These are phyloP conservation scores for Mycena kentingensis DNA, from an alignment of 768 basidiomycete species.

Conservation along the genomic window DNA sequence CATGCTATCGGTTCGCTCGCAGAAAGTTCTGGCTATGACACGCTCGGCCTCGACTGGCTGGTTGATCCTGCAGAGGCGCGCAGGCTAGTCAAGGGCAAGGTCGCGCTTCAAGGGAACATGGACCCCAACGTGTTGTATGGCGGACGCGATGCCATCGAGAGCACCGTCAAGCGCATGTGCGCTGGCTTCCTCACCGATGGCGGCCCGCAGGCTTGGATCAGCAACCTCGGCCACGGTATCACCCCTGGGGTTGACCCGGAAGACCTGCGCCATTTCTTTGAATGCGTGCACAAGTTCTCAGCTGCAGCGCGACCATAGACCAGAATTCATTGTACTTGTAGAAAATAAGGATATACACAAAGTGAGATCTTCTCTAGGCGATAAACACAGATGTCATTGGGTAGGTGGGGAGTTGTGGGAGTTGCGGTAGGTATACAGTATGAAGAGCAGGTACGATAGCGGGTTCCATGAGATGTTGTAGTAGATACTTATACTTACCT, in stretches of 20 bases:
- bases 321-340: slow-evolving; percentile 16
- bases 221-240: slow-evolving; percentile 96
- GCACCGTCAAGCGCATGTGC: slow-evolving; percentile 80
- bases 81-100: slow-evolving; percentile 56
- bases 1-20: slow-evolving; percentile 64
- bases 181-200: slow-evolving; percentile 66
- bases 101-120: slow-evolving; percentile 88
- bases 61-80: slow-evolving; percentile 77
- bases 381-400: background rate
- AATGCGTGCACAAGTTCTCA: slow-evolving; percentile 87
- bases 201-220: slow-evolving; percentile 81
- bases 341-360: slow-evolving; percentile 5
- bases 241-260: slow-evolving; percentile 95
- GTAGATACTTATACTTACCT: slow-evolving; percentile 10
- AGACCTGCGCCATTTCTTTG: slow-evolving; percentile 86
- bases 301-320: slow-evolving; percentile 24
- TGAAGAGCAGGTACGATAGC: slow-evolving; percentile 20
- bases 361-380: too few relatives aligned
- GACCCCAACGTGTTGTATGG: slow-evolving; percentile 89
- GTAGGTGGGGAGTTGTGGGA: slow-evolving; percentile 21
- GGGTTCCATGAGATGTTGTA: slow-evolving; percentile 13
- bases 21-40: slow-evolving; percentile 74
- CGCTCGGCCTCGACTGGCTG: slow-evolving; percentile 91
- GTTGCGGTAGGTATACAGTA: slow-evolving; percentile 21
- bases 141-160: slow-evolving; percentile 83